phyloP scores from a whole-genome alignment of 768 basidiomycete species.

The Termitomyces sp. region DNA sequence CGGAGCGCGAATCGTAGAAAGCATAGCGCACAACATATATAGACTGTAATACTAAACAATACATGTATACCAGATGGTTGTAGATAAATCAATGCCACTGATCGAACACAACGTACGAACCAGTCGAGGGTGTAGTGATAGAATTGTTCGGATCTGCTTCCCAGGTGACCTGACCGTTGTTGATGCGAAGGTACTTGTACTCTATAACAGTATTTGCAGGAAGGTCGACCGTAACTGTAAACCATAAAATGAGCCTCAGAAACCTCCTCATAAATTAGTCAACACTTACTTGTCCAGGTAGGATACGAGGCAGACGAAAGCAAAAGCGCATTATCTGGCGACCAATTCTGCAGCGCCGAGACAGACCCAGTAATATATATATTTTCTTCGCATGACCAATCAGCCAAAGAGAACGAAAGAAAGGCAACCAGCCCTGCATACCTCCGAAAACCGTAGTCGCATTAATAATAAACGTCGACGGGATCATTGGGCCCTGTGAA shows the following conservation, averaged over 20 bases:
- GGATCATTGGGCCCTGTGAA: slow-evolving; percentile 30
- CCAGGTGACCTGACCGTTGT: slow-evolving; percentile 57
- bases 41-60: no score
- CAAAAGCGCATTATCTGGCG: slow-evolving; percentile 45
- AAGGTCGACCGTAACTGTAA: slow-evolving; percentile 53
- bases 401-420: no score
- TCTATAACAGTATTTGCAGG: slow-evolving; percentile 48
- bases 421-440: no score
- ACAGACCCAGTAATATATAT: slow-evolving; percentile 63
- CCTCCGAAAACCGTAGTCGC: slow-evolving; percentile 44
- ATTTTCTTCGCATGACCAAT: slow-evolving; percentile 20
- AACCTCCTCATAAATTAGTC: background rate
- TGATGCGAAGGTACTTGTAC: slow-evolving; percentile 69
- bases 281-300: slow-evolving; percentile 60
- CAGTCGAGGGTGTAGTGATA: slow-evolving; percentile 42
- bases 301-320: slow-evolving; percentile 56
- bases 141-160: slow-evolving; percentile 59
- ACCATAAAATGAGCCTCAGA: background rate
- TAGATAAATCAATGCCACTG: no score
- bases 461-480: slow-evolving; percentile 57
- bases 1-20: no score
- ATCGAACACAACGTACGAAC: slow-evolving; percentile 18
- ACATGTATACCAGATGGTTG: no score
- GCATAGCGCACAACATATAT: no score
- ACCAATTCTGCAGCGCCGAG: no score